phyloP scores from a whole-genome alignment of 2,329 filamentous ascomycete genomes.

The Leptosphaerulina australis region DNA sequence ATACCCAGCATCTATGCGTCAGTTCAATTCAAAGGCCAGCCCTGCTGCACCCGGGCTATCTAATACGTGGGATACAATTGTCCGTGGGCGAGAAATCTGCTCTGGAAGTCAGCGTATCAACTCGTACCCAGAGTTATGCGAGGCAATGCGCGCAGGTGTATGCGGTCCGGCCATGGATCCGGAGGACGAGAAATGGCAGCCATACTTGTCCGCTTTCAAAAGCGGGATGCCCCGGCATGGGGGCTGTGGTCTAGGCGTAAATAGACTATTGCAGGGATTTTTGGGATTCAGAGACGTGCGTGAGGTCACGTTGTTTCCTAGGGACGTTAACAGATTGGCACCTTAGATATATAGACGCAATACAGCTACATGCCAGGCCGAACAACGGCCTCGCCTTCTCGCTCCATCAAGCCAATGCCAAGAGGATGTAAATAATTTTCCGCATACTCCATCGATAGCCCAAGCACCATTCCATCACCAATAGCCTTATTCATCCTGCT shows the following conservation, averaged over 20 bases:
- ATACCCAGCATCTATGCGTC: not conserved
- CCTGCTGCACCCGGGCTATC: not conserved
- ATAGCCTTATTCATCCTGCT: too few relatives aligned
- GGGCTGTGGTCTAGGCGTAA: not conserved
- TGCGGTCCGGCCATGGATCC: not conserved
- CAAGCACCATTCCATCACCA: too few relatives aligned
- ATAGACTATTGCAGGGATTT: not conserved
- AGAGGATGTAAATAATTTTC: too few relatives aligned
- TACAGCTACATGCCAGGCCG: not conserved
- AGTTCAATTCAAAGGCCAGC: not conserved
- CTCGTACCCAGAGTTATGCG: not conserved
- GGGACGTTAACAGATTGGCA: not conserved
- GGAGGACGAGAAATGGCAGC: not conserved
- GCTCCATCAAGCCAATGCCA: too few relatives aligned
- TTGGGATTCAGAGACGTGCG: not conserved
- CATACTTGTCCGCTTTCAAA: slow-evolving; percentile 2
- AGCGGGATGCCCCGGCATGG: slow-evolving; percentile 1
- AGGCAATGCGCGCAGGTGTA: not conserved
- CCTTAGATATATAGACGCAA: not conserved
- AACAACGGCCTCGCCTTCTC: too few relatives aligned
- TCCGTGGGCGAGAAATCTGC: not conserved
- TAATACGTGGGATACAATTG: not conserved
- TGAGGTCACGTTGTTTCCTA: not conserved
- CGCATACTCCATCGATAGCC: too few relatives aligned
- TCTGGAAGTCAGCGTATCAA: not conserved